Evolutionary conservation across 495 filamentous ascomycete genomes (phyloP), one percentile per base, ranked within the genome.

Genomic region (Hypoxylon trugodes): DNA sequence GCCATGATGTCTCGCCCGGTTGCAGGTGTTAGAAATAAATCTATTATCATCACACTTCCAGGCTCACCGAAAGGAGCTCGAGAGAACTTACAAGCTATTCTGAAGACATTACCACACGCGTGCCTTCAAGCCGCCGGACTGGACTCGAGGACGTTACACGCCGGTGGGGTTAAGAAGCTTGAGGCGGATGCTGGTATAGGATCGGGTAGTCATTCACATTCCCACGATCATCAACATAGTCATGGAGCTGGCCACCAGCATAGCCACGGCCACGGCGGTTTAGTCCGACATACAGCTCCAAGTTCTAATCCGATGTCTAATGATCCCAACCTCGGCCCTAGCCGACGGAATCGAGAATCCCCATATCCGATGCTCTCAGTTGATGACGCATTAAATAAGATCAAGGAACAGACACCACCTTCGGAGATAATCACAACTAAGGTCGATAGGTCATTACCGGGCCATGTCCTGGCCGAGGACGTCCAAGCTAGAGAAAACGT

Each of bases 1-100:
- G 96, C 94, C n/a, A 87, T 96, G 78, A 98, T 98, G 95, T 89
- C 95, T 52, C 85, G 95, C 52, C 93, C 95, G 10, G 90, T 97
- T 47, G 96, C 96, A 43, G 95, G 95, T 7, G 88, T 96, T 8
- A 83, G 95, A 25, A 87, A 93, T 60, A 87, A 87, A 60, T 87
- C 92, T 4, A 75, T 99, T 46, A 92, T 99, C 38, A 77, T 97
- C 42, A 98, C 95, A 0, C 81, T 99, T 33, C 95, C 95, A 0
- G 95, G 95, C 19, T 97, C 95, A 2, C 96, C 96, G 1, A 97
- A 96, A 79, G 95, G 93, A n/a, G 95, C 95, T 2, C 89, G 85
- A 68, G 95, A 99, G 77, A 99, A 98, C 69, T 84, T 99, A n/a
- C 85, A 90, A 69, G 86, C 92, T 2, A 78, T 98, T n/a, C 75